Conservation (phyloP, 305 asterid genomes). For the Ajuga reptans region DNA sequence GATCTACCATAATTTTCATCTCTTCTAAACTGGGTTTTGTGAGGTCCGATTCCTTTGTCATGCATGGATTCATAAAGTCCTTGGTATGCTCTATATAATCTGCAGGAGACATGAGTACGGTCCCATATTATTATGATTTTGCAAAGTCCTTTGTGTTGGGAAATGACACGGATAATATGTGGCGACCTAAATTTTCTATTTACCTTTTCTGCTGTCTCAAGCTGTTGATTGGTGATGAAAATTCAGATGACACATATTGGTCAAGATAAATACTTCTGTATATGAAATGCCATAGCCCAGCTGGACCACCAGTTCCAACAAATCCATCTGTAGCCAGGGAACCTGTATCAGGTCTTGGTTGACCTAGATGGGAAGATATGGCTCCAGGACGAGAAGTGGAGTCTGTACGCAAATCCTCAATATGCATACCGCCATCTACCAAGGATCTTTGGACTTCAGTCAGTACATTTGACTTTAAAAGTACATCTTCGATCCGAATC, state of each 20-base stretch:
- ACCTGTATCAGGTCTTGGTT: slow-evolving; percentile 40
- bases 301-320: slow-evolving; percentile 83
- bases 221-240: slow-evolving; percentile 72
- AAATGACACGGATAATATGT: slow-evolving; percentile 8
- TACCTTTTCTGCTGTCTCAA: slow-evolving; percentile 79
- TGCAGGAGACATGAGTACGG: slow-evolving; percentile 26
- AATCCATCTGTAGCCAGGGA: slow-evolving; percentile 42
- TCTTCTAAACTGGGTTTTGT: slow-evolving; percentile 94
- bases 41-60: slow-evolving; percentile 69
- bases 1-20: slow-evolving; percentile 81
- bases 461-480: slow-evolving; percentile 75
- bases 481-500: slow-evolving; percentile 74
- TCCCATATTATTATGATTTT: slow-evolving; percentile 4
- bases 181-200: slow-evolving; percentile 15
- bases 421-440: slow-evolving; percentile 79
- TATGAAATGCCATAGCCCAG: slow-evolving; percentile 96
- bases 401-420: slow-evolving; percentile 63
- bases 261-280: slow-evolving; percentile 76
- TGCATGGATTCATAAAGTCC: slow-evolving; percentile 80
- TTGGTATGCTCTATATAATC: slow-evolving; percentile 83
- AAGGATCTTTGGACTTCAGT: slow-evolving; percentile 87
- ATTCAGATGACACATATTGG: slow-evolving; percentile 90
- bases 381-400: slow-evolving; percentile 54
- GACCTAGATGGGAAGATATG: slow-evolving; percentile 50
- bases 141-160: background rate